Conservation (phyloP, 257 asterid genomes). For the Osmanthus fragrans region DNA sequence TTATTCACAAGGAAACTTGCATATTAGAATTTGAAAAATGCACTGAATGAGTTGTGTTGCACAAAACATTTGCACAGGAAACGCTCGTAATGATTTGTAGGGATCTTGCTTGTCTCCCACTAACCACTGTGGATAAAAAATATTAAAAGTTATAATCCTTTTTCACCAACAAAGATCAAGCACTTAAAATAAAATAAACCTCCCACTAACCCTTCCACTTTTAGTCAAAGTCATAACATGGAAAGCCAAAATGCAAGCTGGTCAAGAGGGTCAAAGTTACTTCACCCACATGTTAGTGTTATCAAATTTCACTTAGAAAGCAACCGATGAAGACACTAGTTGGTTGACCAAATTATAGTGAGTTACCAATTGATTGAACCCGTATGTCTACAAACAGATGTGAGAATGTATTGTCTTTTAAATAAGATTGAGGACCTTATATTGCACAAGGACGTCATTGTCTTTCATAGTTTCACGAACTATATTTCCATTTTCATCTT, state of each 20-base stretch:
- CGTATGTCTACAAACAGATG: too few species aligned
- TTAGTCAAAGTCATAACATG: not conserved
- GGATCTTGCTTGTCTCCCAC: too few species aligned
- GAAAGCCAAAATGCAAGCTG: not conserved
- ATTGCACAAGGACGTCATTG: conserved; percentile 94
- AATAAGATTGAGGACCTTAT: conserved; percentile 59
- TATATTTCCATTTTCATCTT: conserved; percentile 97
- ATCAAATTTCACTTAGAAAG: not conserved
- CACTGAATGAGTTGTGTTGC: too few species aligned
- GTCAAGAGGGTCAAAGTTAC: not conserved
- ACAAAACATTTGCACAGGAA: too few species aligned
- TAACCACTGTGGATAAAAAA: not conserved
- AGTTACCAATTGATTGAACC: too few species aligned
- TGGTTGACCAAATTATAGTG: not conserved
- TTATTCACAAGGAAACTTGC: not conserved
- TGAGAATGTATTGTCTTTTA: too few species aligned
- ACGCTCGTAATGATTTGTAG: too few species aligned
- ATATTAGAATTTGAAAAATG: not conserved
- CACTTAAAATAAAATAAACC: not conserved
- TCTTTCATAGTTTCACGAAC: conserved; percentile 99
- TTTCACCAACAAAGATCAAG: not conserved
- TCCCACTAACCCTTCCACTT: not conserved
- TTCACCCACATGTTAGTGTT: not conserved
- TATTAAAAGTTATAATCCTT: not conserved
- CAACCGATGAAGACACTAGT: not conserved